Conservation (phyloP, 805 yeast species). For the Candida quercuum region DNA sequence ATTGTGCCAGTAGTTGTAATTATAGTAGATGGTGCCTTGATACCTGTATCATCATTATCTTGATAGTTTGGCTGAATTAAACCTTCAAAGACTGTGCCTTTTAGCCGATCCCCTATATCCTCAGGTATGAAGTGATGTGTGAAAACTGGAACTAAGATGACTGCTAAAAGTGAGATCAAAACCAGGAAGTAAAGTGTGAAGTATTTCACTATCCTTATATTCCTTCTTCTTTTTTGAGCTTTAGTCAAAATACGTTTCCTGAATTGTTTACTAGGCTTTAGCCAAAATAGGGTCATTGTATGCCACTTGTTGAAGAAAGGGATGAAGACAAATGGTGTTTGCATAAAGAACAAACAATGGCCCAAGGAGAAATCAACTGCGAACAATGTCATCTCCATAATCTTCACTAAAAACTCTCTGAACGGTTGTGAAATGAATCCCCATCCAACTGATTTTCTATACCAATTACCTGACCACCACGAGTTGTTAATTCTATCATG, state of each 20-base stretch:
- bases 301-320: slow-evolving; percentile 68
- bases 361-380: slow-evolving; percentile 58
- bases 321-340: slow-evolving; percentile 54
- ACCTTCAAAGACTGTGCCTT: slow-evolving; percentile 27
- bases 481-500: slow-evolving; percentile 58
- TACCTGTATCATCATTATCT: slow-evolving; percentile 64
- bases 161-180: slow-evolving; percentile 31
- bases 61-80: slow-evolving; percentile 57
- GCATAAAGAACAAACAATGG: slow-evolving; percentile 51
- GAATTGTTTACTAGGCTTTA: slow-evolving; percentile 44
- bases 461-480: slow-evolving; percentile 81
- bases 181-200: slow-evolving; percentile 39
- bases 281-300: slow-evolving; percentile 63
- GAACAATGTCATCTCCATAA: slow-evolving; percentile 62
- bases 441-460: slow-evolving; percentile 58
- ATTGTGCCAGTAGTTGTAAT: slow-evolving; percentile 31
- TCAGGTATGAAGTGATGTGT: slow-evolving; percentile 26
- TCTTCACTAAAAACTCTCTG: slow-evolving; percentile 59
- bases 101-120: slow-evolving; percentile 17
- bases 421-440: slow-evolving; percentile 54
- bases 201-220: slow-evolving; percentile 38
- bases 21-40: slow-evolving; percentile 42
- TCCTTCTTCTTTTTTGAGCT: slow-evolving; percentile 34
- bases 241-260: slow-evolving; percentile 31
- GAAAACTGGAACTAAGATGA: slow-evolving; percentile 45